Evolutionary conservation across 768 basidiomycete genomes (phyloP), one percentile per base, ranked within the genome.

Genomic region (Tylopilus sp.): DNA sequence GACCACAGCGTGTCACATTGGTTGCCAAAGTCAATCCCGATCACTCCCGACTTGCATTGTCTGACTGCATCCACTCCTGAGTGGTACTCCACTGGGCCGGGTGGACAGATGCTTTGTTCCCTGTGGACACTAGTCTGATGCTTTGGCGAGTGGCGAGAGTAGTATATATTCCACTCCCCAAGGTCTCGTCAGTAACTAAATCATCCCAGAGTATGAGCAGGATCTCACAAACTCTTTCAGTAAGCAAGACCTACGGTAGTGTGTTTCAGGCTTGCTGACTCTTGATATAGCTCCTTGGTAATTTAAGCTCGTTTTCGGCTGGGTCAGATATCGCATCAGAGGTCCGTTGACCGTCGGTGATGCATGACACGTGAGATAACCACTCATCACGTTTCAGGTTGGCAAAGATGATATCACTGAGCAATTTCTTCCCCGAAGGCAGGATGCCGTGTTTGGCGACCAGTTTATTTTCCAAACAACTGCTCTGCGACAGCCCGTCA

Each of bases 171-270:
- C 24, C 31, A 17, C 24, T 24, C 33, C 34, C 36, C 41, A 30
- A 42, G 6, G 48, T 21, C 24, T 16, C 44, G 36, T 29, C 30
- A 37, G 26, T 10, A 50, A 12, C 24, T 33, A 48, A 48, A 37
- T 36, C 38, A 37, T 16, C 28, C 16, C 12, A 24, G n/a, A 29
- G 28, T 22, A 70, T 68, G 70, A 62, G 68, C 67, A 65, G 63
- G 65, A 53, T 68, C 59, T 70, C 70, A 1, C 63, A 65, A 56
- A 65, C 58, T 7, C 50, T 62, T 53, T 70, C 62, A 46, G 68
- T 71, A 38, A 64, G 68, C 38, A 49, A 38, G 43, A 4, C 41
- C 38, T 25, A 5, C 21, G 33, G n/a, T 44, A 31, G 5, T 21
- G 24, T 13, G 21, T n/a, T n/a, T n/a, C n/a, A n/a, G n/a, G 38